These are phyloP conservation scores for Onygena corvina DNA, from an alignment of 2,329 filamentous ascomycete genomes.

Conservation along the genomic window DNA sequence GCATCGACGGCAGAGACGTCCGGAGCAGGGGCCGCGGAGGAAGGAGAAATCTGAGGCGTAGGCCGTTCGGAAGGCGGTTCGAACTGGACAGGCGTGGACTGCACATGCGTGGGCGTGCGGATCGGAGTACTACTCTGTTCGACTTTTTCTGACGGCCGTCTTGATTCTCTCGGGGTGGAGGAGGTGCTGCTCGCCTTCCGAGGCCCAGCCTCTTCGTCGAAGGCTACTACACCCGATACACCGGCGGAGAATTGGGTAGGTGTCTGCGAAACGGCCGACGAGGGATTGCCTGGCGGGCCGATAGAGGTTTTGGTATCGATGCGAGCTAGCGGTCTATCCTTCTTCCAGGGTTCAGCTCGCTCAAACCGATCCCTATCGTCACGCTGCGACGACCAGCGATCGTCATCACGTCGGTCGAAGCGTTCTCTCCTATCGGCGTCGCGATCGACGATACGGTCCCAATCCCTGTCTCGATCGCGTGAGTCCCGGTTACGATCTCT, in stretches of 20 bases:
- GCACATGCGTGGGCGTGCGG: slow-evolving; percentile 16
- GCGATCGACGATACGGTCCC: slow-evolving; percentile 23
- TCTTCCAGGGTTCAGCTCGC: slow-evolving; percentile 28
- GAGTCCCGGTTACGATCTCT: slow-evolving; percentile 25
- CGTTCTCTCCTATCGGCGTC: slow-evolving; percentile 15
- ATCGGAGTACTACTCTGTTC: neutral
- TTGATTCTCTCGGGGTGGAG: slow-evolving; percentile 3
- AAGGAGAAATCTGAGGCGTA: slow-evolving; percentile 15
- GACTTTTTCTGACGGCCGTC: slow-evolving; percentile 5
- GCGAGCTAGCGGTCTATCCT: slow-evolving; percentile 26
- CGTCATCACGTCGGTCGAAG: slow-evolving; percentile 25
- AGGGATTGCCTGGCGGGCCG: slow-evolving; percentile 14
- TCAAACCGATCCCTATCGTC: slow-evolving; percentile 22
- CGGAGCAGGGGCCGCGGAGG: slow-evolving; percentile 28
- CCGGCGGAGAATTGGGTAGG: slow-evolving; percentile 8
- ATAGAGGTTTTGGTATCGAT: slow-evolving; percentile 20
- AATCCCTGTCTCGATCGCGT: slow-evolving; percentile 24
- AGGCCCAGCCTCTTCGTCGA: neutral
- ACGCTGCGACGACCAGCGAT: slow-evolving; percentile 20
- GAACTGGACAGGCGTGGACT: slow-evolving; percentile 17
- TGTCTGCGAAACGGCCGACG: slow-evolving; percentile 12
- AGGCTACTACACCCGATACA: neutral
- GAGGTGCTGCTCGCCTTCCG: neutral
- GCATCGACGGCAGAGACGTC: slow-evolving; percentile 35
- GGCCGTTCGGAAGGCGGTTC: slow-evolving; percentile 20